Conservation (phyloP, 2,329 filamentous ascomycete genomes). For the Colletotrichum simmondsii region DNA sequence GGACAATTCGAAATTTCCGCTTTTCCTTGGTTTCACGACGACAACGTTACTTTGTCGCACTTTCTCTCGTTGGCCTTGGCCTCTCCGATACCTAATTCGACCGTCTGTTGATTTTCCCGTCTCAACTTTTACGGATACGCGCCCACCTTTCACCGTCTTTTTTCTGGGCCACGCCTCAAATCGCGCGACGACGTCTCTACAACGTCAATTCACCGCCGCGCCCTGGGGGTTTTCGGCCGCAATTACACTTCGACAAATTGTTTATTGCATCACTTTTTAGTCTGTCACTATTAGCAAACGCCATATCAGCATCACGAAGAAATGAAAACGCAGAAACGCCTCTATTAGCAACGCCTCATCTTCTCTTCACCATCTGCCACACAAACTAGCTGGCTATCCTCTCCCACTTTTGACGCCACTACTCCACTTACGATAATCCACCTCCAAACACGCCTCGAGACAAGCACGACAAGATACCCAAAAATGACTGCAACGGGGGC, state of each 20-base stretch:
- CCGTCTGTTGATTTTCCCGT: slow-evolving; percentile 9
- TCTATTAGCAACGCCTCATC: slow-evolving; percentile 7
- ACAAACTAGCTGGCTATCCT: background rate
- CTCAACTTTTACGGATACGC: background rate
- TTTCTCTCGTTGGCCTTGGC: background rate
- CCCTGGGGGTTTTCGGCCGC: slow-evolving; percentile 1
- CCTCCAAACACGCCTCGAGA: background rate
- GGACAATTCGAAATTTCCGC: background rate
- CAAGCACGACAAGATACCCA: background rate
- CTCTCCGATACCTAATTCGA: slow-evolving; percentile 3
- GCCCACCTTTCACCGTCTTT: background rate
- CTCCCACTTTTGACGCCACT: slow-evolving; percentile 18
- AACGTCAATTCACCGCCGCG: slow-evolving; percentile 10
- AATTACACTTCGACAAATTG: background rate
- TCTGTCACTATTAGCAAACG: slow-evolving; percentile 1
- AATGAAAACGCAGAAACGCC: slow-evolving; percentile 21
- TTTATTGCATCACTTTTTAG: background rate
- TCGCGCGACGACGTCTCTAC: background rate
- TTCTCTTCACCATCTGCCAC: slow-evolving; percentile 6
- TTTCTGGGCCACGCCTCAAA: background rate
- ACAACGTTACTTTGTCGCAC: slow-evolving; percentile 17
- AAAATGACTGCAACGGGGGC: slow-evolving; percentile 22
- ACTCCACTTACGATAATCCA: slow-evolving; percentile 6
- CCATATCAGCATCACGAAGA: background rate
- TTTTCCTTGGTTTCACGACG: slow-evolving; percentile 10